Conservation (phyloP, 2,329 filamentous ascomycete genomes). For the Pseudogymnoascus sp. region DNA sequence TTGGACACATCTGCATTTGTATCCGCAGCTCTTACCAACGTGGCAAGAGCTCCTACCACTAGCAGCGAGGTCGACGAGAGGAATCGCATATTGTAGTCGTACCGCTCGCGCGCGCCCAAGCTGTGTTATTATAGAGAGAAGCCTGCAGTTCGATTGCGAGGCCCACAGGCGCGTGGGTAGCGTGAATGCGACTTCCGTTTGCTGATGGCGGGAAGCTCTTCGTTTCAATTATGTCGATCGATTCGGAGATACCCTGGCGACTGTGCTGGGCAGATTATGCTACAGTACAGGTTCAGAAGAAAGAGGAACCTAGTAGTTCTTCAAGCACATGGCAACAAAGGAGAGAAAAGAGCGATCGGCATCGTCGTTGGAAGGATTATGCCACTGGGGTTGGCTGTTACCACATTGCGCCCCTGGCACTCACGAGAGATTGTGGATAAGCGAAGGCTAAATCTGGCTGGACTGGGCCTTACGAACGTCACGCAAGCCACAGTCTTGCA, state of each 20-base stretch:
- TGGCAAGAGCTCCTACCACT: neutral
- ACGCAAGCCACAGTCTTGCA: conserved; percentile 4
- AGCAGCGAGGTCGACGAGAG: conserved; percentile 12
- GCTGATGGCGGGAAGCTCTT: neutral
- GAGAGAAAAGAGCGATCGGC: neutral
- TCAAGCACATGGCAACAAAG: conserved; percentile 1
- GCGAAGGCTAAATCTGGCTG: conserved; percentile 10
- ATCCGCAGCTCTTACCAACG: conserved; percentile 8
- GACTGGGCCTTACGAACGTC: conserved; percentile 1
- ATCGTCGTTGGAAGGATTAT: neutral
- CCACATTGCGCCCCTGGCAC: conserved; percentile 1
- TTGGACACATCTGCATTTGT: conserved; percentile 6
- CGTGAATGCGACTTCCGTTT: conserved; percentile 9
- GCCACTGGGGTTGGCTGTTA: neutral
- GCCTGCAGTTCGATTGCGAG: neutral
- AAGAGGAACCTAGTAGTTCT: neutral
- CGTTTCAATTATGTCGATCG: neutral
- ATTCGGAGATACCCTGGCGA: neutral
- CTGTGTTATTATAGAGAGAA: conserved; percentile 1
- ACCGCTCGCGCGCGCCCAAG: neutral
- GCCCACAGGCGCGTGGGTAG: conserved; percentile 7
- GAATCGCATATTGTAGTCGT: conserved; percentile 13
- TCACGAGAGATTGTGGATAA: conserved; percentile 11
- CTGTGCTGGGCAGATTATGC: neutral
- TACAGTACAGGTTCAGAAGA: neutral